Percentiles rank a stretch among this genome's conserved stretches.
Evolutionary conservation across 441 rosid genomes (phyloP).

Genomic region (Rhodomyrtus psidioides): DNA sequence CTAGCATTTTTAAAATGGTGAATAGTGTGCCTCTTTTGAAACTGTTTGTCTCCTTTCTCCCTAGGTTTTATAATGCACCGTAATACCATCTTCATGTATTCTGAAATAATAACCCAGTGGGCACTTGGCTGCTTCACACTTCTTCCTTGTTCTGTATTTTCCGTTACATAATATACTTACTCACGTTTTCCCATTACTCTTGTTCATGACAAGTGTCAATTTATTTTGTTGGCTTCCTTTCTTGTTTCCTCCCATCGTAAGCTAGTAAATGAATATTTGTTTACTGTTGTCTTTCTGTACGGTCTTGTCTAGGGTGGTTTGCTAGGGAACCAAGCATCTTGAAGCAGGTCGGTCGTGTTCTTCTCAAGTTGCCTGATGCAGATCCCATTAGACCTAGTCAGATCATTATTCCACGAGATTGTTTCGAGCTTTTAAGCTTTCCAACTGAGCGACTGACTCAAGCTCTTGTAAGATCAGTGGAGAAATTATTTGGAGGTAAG

Average conservation of each 20-base stretch:
- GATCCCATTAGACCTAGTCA: slow-evolving; percentile 28
- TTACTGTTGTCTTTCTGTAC: not conserved
- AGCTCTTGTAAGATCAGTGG: slow-evolving; percentile 47
- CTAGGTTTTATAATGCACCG: not conserved
- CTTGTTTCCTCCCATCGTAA: too few relatives aligned
- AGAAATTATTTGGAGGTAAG: slow-evolving; percentile 58
- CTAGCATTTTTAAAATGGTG: not conserved
- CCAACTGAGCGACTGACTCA: slow-evolving; percentile 36
- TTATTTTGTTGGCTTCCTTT: too few relatives aligned
- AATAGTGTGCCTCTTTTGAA: not conserved
- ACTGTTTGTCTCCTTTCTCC: not conserved
- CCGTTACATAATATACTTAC: not conserved
- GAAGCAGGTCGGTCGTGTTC: slow-evolving; percentile 54
- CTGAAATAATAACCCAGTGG: not conserved
- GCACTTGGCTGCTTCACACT: not conserved
- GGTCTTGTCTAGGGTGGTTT: slow-evolving; percentile 60
- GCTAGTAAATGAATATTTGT: not conserved
- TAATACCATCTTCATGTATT: not conserved
- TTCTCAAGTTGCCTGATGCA: slow-evolving; percentile 38
- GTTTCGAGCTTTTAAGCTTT: slow-evolving; percentile 64
- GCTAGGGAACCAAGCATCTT: slow-evolving; percentile 44
- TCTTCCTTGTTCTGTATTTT: not conserved
- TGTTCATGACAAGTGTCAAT: not conserved
- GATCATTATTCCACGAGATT: slow-evolving; percentile 64
- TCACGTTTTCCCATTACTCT: too few relatives aligned